Conservation (phyloP, 257 asterid genomes). For the Craterostigma plantagineum region DNA sequence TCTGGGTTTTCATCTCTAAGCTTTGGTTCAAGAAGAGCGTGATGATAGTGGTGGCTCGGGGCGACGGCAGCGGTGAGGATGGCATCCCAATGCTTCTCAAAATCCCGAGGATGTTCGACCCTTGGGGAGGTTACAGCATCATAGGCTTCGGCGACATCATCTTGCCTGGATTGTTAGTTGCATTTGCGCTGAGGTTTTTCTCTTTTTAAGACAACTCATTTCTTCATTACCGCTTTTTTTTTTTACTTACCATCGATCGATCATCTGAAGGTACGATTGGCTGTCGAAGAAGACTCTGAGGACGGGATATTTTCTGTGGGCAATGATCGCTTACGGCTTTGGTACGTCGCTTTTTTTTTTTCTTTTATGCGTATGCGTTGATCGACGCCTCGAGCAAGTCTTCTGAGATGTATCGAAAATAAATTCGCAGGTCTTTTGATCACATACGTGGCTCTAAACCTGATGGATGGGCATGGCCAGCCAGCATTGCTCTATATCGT, state of each 20-base stretch:
- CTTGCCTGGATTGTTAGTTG: slow-evolving; percentile 75
- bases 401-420: background rate
- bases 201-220: no score
- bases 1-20: slow-evolving; percentile 91
- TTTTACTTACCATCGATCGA: no score
- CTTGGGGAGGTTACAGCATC: slow-evolving; percentile 92
- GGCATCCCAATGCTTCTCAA: slow-evolving; percentile 89
- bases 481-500: slow-evolving; percentile 97
- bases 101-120: slow-evolving; percentile 90
- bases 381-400: background rate
- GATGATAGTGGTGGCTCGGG: slow-evolving; percentile 99
- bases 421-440: slow-evolving; percentile 55
- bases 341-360: slow-evolving; percentile 21
- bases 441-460: slow-evolving; percentile 78
- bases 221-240: no score
- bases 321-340: slow-evolving; percentile 84
- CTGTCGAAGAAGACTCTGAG: slow-evolving; percentile 58
- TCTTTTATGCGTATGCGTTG: background rate
- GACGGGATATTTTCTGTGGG: slow-evolving; percentile 73
- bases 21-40: slow-evolving; percentile 88
- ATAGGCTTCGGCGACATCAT: slow-evolving; percentile 90
- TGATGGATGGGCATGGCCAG: slow-evolving; percentile 98
- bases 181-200: slow-evolving; percentile 37
- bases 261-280: slow-evolving; percentile 68
- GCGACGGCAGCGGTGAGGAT: slow-evolving; percentile 92